A percentile compares a stretch with the other conserved stretches of the same genome.
Conservation (phyloP, 441 rosid species). For the Theobroma grandiflorum region DNA sequence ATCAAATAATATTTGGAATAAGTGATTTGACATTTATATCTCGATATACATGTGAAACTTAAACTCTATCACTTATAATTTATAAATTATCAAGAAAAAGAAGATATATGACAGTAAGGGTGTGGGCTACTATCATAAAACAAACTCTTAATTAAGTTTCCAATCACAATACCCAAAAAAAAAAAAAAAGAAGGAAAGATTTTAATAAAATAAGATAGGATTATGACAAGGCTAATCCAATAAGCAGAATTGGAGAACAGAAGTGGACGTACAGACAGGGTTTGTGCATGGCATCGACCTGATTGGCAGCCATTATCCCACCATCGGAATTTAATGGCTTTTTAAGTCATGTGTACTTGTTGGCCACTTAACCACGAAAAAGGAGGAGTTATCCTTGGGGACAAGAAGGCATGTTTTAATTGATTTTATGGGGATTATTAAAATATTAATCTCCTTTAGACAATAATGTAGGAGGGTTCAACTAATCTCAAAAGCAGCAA, state of each 20-base stretch:
- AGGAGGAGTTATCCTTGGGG: conserved; percentile 35
- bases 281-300: conserved; percentile 43
- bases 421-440: conserved; percentile 31
- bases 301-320: conserved; percentile 47
- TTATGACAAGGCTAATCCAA: conserved; percentile 31
- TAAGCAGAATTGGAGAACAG: conserved; percentile 5
- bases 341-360: conserved; percentile 50
- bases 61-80: neutral
- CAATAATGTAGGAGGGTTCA: conserved; percentile 46
- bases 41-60: neutral
- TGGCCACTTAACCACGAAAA: conserved; percentile 54
- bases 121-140: neutral
- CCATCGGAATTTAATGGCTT: conserved; percentile 30
- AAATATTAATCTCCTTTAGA: conserved; percentile 22
- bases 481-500: conserved; percentile 44
- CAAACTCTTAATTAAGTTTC: neutral
- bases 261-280: conserved; percentile 36
- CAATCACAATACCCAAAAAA: neutral
- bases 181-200: neutral
- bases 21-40: neutral
- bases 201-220: neutral
- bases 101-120: neutral
- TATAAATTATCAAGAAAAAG: too few species aligned
- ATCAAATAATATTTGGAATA: neutral
- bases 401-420: conserved; percentile 45